These are phyloP conservation scores for Coemansia sp. DNA, from an alignment of 192 early-diverging fungal genomes.

Conservation along the genomic window DNA sequence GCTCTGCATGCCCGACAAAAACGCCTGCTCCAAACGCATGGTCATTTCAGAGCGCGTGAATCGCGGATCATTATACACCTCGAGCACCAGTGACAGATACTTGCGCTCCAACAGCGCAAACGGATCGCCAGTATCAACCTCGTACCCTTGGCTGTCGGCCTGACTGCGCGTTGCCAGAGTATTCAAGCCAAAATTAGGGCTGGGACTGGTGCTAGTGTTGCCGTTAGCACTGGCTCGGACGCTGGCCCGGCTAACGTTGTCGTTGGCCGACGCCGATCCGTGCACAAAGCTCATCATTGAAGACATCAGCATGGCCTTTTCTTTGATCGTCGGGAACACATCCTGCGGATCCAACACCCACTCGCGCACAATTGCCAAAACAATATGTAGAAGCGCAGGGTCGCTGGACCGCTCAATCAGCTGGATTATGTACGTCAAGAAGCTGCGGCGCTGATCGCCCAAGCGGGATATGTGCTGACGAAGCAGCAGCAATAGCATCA, in stretches of 20 bases:
- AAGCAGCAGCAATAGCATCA: slow-evolving; percentile 57
- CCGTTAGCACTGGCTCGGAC: slow-evolving; percentile 23
- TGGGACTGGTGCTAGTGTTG: neutral
- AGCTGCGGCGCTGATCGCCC: slow-evolving; percentile 85
- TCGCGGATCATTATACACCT: slow-evolving; percentile 80
- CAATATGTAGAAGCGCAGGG: slow-evolving; percentile 65
- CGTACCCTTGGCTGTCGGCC: neutral
- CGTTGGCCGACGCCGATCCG: slow-evolving; percentile 60
- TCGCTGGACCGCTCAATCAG: slow-evolving; percentile 86
- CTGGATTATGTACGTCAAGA: slow-evolving; percentile 75
- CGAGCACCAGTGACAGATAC: slow-evolving; percentile 87
- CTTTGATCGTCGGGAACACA: slow-evolving; percentile 93
- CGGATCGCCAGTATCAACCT: slow-evolving; percentile 14
- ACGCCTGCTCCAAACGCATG: slow-evolving; percentile 89
- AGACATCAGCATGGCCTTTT: slow-evolving; percentile 90
- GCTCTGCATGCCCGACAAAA: slow-evolving; percentile 84
- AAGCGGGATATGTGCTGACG: slow-evolving; percentile 64
- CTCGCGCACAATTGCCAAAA: slow-evolving; percentile 79
- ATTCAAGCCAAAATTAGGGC: neutral
- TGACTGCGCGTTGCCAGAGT: neutral
- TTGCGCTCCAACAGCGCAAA: slow-evolving; percentile 68
- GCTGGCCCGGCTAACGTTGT: slow-evolving; percentile 38
- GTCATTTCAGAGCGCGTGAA: slow-evolving; percentile 91
- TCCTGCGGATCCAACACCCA: slow-evolving; percentile 86
- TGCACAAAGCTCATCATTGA: slow-evolving; percentile 88